These are phyloP conservation scores for Oemleria cerasiformis DNA, from an alignment of 306 rosid genomes.

Conservation along the genomic window DNA sequence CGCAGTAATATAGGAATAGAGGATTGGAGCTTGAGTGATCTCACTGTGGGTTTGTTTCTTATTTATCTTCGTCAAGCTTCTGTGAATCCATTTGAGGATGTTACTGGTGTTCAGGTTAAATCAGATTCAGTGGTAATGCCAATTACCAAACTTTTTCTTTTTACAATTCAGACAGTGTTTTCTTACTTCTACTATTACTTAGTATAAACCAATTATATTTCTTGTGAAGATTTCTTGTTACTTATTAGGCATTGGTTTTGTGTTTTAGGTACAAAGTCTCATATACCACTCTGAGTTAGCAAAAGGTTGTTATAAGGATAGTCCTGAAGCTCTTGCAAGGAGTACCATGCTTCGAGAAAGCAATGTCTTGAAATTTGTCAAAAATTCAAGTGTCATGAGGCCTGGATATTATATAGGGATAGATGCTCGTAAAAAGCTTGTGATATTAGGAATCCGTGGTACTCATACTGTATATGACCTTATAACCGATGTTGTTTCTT, in stretches of 20 bases:
- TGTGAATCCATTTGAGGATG: slow-evolving; percentile 52
- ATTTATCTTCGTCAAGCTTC: slow-evolving; percentile 92
- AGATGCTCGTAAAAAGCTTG: slow-evolving; percentile 71
- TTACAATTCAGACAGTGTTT: slow-evolving; percentile 7
- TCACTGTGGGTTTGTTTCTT: slow-evolving; percentile 81
- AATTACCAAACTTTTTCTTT: background rate
- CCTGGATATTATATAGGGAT: slow-evolving; percentile 90
- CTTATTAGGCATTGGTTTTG: slow-evolving; percentile 28
- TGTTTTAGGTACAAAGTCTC: slow-evolving; percentile 80
- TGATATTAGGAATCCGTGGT: slow-evolving; percentile 87
- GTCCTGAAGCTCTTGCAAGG: slow-evolving; percentile 56
- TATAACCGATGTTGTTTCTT: slow-evolving; percentile 76
- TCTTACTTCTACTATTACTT: background rate
- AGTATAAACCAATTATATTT: background rate
- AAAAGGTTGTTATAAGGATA: slow-evolving; percentile 70
- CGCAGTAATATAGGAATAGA: slow-evolving; percentile 77
- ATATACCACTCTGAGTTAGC: slow-evolving; percentile 85
- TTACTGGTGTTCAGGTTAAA: slow-evolving; percentile 63
- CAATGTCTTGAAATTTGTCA: slow-evolving; percentile 77
- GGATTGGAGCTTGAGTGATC: slow-evolving; percentile 97
- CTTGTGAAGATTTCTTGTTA: background rate
- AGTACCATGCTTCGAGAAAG: slow-evolving; percentile 88
- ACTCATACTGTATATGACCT: slow-evolving; percentile 89
- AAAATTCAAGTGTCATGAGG: slow-evolving; percentile 75
- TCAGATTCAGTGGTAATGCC: slow-evolving; percentile 66